Conservation (phyloP, 23 red algal genomes). For the Gracilariopsis chorda region DNA sequence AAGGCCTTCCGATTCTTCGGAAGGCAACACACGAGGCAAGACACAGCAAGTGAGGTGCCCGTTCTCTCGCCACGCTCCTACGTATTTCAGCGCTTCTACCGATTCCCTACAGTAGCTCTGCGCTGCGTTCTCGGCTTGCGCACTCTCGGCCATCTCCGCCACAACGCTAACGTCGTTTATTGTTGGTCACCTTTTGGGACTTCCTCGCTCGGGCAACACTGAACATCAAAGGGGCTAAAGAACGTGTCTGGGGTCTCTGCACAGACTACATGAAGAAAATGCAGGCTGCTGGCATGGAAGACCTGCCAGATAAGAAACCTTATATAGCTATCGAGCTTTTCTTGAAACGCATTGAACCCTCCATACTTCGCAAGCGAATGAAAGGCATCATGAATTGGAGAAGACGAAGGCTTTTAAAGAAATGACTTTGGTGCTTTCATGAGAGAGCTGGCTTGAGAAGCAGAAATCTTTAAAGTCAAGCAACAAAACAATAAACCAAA, state of each 20-base stretch:
- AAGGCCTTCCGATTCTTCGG: no score
- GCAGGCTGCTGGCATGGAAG: background rate
- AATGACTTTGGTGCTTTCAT: conserved; percentile 42
- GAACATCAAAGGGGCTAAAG: background rate
- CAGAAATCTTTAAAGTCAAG: conserved; percentile 12
- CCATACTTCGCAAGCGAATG: background rate
- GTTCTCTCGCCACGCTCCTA: no score
- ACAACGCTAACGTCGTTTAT: no score
- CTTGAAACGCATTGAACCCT: background rate
- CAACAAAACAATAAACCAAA: background rate
- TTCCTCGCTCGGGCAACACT: no score
- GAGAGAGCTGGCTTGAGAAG: conserved; percentile 14
- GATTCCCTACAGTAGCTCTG: no score
- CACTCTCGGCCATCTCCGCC: no score
- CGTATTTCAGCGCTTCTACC: no score
- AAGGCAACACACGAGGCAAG: no score
- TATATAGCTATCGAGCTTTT: conserved; percentile 28
- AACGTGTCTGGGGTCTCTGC: conserved; percentile 11
- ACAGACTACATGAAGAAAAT: background rate
- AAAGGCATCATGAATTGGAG: conserved; percentile 7
- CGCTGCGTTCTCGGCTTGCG: no score
- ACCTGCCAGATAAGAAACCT: conserved; percentile 1
- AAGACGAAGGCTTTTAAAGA: conserved; percentile 23
- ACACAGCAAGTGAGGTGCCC: no score
- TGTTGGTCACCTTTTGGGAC: no score